Conservation (phyloP, 2,329 filamentous ascomycete species). For the Diplodia mutila region DNA sequence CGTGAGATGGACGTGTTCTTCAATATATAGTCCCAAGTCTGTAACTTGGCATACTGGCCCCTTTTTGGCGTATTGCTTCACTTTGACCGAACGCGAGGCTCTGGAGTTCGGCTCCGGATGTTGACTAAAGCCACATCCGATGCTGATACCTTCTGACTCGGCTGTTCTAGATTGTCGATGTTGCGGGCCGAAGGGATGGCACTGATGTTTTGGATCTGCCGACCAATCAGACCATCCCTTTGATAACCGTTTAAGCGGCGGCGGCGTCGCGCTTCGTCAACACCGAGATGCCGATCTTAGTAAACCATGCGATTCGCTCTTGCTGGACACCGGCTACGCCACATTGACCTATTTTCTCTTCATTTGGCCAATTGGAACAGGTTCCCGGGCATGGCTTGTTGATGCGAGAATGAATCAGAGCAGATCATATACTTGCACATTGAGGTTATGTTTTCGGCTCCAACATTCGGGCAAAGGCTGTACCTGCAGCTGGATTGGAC, state of each 20-base stretch:
- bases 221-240: background rate
- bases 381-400: background rate
- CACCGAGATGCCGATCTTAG: background rate
- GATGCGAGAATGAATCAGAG: background rate
- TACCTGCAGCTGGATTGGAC: too few species aligned
- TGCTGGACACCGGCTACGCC: background rate
- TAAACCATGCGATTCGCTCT: background rate
- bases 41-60: background rate
- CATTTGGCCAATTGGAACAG: background rate
- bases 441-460: background rate
- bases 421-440: background rate
- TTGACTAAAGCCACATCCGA: background rate
- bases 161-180: background rate
- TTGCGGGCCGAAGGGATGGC: background rate
- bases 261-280: background rate
- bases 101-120: background rate
- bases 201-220: background rate
- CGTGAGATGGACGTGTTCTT: background rate
- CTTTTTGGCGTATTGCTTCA: background rate
- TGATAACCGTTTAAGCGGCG: background rate
- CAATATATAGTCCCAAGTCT: background rate
- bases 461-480: background rate
- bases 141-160: background rate
- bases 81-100: too few species aligned
- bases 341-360: background rate